Base-by-base conservation (phyloP, 225 moss, liverwort and hornwort genomes). In the Polytrichum formosum region DNA sequence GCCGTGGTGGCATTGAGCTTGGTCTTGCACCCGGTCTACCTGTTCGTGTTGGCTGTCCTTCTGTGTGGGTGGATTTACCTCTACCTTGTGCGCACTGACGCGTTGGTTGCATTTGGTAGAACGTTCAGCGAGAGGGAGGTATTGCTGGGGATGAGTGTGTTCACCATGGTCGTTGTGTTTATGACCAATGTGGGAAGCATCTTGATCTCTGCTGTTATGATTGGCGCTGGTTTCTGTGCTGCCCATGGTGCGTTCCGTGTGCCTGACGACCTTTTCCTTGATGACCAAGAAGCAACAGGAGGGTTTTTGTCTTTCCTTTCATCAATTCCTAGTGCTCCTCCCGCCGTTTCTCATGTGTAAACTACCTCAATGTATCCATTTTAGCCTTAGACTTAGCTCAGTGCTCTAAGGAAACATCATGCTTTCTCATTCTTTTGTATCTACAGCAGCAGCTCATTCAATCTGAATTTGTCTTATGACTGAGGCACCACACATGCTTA, bases 261-360 rank as follows among this genome's bases (percentile, higher is more conserved):
- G 68, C 88, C 88, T 0, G 88, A 88, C 70, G 88, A 88, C 77
- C 85, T 88, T 29, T 88, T 88, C 84, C 77, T 88, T 70, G 88
- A 88, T 69, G 88, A 88, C 5, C 88, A 88, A 76, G 88, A 84
- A 73, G 17, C 63, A 2, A 70, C 84, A 6, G 80, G 75, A n/a
- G 88, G 88, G 17, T 85, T 88, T 56, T 67, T 88, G 16, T 84
- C 84, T 2, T 84, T 88, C 70, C 80, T 88, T 19, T 82, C 82
- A 6, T 35, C 82, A 10, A 75, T 79, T 54, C 72, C 67, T 16
- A 62, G 79, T 55, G 81, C 73, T 63, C 81, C 84, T 55, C 84
- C 84, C 23, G 69, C 76, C 7, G 82, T 60, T 35, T 81, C 76
- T 23, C 88, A 88, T 69, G 88, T 88, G 60, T 86, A 67, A 26